A percentile compares a stretch with the other conserved stretches of the same genome.
Conservation (phyloP, 2,329 filamentous ascomycete genomes). For the Aspergillus sp. region DNA sequence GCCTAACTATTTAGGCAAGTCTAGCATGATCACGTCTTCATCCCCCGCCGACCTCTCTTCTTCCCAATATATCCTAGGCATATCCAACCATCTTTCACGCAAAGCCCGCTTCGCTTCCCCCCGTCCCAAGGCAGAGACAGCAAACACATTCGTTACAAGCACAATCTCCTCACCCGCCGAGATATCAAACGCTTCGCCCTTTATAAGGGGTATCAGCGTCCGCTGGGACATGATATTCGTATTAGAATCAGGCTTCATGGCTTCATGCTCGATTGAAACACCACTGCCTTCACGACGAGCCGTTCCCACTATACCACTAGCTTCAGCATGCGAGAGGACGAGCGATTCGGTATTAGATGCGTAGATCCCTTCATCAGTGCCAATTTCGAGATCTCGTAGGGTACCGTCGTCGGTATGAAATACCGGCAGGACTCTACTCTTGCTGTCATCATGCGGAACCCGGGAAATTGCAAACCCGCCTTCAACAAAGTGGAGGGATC, state of each 20-base stretch:
- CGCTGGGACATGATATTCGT: conserved; percentile 29
- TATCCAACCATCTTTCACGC: neutral
- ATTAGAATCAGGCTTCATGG: conserved; percentile 31
- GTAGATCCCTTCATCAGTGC: neutral
- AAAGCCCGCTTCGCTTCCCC: neutral
- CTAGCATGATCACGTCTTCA: no score
- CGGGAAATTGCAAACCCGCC: conserved; percentile 9
- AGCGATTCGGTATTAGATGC: neutral
- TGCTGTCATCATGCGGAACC: neutral
- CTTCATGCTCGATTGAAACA: conserved; percentile 5
- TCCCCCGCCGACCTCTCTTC: no score
- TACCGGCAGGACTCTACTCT: conserved; percentile 12
- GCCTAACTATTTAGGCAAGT: no score
- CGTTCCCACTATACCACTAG: neutral
- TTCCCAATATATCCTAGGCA: neutral
- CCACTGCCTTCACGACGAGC: conserved; percentile 3
- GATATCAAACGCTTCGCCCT: conserved; percentile 5
- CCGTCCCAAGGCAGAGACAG: neutral
- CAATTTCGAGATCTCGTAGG: no score
- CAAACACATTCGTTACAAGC: conserved; percentile 8
- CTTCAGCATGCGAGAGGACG: neutral
- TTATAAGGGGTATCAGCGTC: conserved; percentile 25
- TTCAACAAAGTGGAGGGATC: conserved; percentile 5
- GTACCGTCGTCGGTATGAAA: neutral
- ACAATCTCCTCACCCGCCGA: neutral